Percentiles rank a stretch among this genome's conserved stretches.
Conservation (phyloP, 2,329 filamentous ascomycete genomes). For the Phyllosticta citrichinensis region DNA sequence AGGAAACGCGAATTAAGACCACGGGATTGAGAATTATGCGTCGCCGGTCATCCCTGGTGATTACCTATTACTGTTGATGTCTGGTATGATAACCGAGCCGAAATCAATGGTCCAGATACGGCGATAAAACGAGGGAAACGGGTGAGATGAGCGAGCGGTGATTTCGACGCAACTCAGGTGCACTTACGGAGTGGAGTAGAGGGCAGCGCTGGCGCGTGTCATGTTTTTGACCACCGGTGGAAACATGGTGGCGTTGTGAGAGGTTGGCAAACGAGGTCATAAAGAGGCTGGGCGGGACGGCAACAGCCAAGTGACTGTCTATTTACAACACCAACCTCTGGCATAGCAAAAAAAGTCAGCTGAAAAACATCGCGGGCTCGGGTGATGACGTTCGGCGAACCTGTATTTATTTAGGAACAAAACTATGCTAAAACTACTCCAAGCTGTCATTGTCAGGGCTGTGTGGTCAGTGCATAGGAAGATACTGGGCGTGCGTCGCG, state of each 20-base stretch:
- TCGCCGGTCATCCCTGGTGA: background rate
- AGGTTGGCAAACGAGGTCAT: background rate
- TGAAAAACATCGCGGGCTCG: background rate
- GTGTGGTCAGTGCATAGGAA: background rate
- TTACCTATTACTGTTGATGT: background rate
- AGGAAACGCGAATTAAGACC: background rate
- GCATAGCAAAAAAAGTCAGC: background rate
- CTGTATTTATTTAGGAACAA: background rate
- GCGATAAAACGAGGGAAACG: background rate
- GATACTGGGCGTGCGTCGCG: background rate
- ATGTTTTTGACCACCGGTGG: background rate
- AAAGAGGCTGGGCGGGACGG: background rate
- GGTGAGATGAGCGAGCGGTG: background rate
- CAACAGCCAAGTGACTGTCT: background rate
- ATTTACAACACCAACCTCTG: background rate
- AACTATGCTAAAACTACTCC: background rate
- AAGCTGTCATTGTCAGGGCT: background rate
- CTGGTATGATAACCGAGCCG: background rate
- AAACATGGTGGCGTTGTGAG: background rate
- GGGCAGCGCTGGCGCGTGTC: background rate
- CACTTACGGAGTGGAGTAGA: background rate
- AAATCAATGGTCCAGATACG: background rate
- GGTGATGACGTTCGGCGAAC: background rate
- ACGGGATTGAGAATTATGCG: background rate
- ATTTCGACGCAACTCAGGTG: background rate